These are phyloP conservation scores for Neurospora intermedia DNA, from an alignment of 495 filamentous ascomycete species.

Conservation along the genomic window DNA sequence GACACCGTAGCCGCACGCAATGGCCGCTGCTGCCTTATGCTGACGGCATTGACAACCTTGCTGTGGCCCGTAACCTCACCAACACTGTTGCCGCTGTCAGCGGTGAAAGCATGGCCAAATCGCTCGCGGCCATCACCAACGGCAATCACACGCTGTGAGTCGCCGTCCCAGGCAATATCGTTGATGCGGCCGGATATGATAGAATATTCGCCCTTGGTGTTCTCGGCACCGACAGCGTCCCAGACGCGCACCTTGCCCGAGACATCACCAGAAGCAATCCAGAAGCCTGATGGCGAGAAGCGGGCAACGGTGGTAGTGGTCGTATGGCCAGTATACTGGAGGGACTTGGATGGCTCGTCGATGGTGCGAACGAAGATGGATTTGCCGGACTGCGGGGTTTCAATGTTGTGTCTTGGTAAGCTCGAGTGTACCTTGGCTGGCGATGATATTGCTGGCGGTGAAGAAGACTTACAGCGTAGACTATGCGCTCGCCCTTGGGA, in stretches of 20 bases:
- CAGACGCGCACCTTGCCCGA: constrained; percentile 79
- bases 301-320: constrained; percentile 80
- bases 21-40: constrained; percentile 80
- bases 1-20: constrained; percentile 82
- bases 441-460: not conserved
- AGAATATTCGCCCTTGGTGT: constrained; percentile 75
- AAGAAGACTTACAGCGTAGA: constrained; percentile 66
- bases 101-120: constrained; percentile 89
- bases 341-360: constrained; percentile 70
- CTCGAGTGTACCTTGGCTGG: not conserved
- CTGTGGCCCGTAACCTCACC: constrained; percentile 89
- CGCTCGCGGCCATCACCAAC: constrained; percentile 91
- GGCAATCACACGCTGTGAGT: constrained; percentile 90
- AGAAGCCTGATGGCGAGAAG: constrained; percentile 91
- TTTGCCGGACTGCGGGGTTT: constrained; percentile 64
- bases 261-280: constrained; percentile 86
- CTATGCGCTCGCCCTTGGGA: constrained; percentile 81
- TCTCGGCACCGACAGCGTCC: constrained; percentile 60
- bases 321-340: constrained; percentile 87
- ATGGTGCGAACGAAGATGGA: constrained; percentile 90
- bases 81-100: constrained; percentile 90
- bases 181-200: constrained; percentile 94
- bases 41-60: constrained; percentile 79
- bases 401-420: not conserved
- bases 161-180: constrained; percentile 94